Evolutionary conservation across 2,329 filamentous ascomycete genomes (phyloP), one percentile per base, ranked within the genome.

Genomic region (Xylaria digitata): DNA sequence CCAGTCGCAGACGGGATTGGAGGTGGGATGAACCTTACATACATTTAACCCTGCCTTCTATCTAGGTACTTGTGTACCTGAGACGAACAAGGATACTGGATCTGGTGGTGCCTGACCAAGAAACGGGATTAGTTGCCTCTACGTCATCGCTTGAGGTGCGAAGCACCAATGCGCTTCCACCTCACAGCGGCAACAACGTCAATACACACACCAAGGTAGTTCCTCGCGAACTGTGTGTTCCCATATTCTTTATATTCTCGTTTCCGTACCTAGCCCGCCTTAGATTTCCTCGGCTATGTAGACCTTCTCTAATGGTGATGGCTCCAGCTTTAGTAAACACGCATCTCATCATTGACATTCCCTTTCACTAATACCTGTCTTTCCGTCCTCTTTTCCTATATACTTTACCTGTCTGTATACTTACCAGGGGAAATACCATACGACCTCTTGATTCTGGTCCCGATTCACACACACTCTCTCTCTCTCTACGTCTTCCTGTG

Each of bases 101-200:
- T 40, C 15, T 26, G 21, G 37, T 15, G 17, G 53, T 58, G 45
- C 63, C 64, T 60, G 46, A 45, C 32, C 34, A 54, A 40, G 37
- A 53, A 59, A 49, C 45, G 30, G 23, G 58, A 48, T 54, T 17
- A 54, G 26, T 60, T 57, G 57, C 43, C n/a, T 54, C 70, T 72
- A 69, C 74, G 73, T 74, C 72, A 73, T 74, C 50, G 70, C 65
- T 68, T 67, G 66, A 70, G 61, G 26, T 19, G 49, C 11, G 49
- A 60, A 55, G 43, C 42, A 46, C 61, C 46, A 21, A 61, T 40
- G 59, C 49, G 34, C 60, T 50, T 56, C 17, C 26, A 15, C n/a
- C 6, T 21, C 37, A 23, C 32, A 11, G 45, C 59, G 21, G 60
- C 46, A 53, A 43, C 56, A 59, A 61, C 55, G 52, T 19, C n/a